A percentile compares a stretch with the other conserved stretches of the same genome.
Conservation (phyloP, 1,284 basidiomycete species). For the Ceratobasidium sp. region DNA sequence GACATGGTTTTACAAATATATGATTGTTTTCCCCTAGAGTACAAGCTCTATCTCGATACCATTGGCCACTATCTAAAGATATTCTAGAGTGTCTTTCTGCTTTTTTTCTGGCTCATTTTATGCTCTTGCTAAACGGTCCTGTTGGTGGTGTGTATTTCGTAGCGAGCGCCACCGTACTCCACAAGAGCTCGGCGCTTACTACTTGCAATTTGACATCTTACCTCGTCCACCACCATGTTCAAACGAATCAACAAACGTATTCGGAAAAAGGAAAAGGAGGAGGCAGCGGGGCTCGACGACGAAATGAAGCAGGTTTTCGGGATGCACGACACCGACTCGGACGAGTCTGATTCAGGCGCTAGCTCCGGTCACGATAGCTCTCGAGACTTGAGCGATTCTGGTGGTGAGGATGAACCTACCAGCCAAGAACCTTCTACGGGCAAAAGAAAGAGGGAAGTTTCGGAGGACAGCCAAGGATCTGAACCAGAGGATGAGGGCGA, state of each 20-base stretch:
- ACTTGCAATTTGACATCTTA: not conserved
- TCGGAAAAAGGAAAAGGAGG: conserved; percentile 74
- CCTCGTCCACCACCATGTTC: conserved; percentile 69
- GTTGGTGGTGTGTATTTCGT: too few species aligned
- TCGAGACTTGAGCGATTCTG: conserved; percentile 11
- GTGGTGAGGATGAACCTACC: conserved; percentile 46
- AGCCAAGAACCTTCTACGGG: conserved; percentile 46
- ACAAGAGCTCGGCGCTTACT: not conserved
- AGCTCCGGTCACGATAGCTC: conserved; percentile 53
- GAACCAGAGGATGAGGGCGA: conserved; percentile 55
- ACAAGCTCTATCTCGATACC: too few species aligned
- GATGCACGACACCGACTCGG: conserved; percentile 78
- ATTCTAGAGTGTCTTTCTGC: too few species aligned
- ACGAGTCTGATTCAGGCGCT: conserved; percentile 67
- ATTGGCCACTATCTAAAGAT: too few species aligned
- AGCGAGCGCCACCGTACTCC: not conserved
- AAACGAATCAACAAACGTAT: conserved; percentile 82
- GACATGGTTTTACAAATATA: too few species aligned
- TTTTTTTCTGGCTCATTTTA: too few species aligned
- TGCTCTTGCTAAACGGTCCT: too few species aligned
- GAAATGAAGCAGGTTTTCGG: conserved; percentile 79
- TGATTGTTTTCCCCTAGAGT: too few species aligned
- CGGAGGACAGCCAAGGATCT: conserved; percentile 53
- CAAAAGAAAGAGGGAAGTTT: conserved; percentile 34
- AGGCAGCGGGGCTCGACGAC: conserved; percentile 76